Evolutionary conservation across 2,329 filamentous ascomycete genomes (phyloP), one percentile per base, ranked within the genome.

Genomic region (Aspergillus oerlinghausenensis): DNA sequence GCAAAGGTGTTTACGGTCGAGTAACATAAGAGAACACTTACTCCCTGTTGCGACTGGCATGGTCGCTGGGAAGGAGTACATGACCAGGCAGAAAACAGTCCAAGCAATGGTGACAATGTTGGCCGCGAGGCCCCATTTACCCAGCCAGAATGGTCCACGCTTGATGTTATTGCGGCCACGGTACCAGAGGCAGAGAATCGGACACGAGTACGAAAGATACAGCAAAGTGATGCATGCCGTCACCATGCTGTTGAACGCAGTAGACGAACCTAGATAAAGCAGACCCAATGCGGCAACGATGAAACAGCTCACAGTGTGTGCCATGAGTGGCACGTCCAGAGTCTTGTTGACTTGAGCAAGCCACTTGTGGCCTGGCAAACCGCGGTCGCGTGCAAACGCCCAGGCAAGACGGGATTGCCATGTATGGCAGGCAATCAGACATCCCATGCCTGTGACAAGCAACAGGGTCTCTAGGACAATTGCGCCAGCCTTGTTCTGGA

Each of bases 381-480:
- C 80, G 14, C 72, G 65, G 61, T 83, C 81, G 4, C 80, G 73
- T 9, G 81, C 79, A 62, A 83, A 82, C 19, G 77, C 79, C 80
- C 80, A 82, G 57, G 76, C 78, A 9, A 81, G 69, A 0, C 79
- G 71, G 19, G 74, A 76, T 61, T 80, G 78, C 75, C 78, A 81
- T 3, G 79, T 80, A 50, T 81, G 77, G 49, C 70, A 72, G 4
- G 77, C 74, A 48, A 80, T 72, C 48, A 76, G 64, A 60, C 77
- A 79, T 11, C 78, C 77, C 29, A 79, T 60, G 0, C 77, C 78
- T 0, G 78, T 80, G 4, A 71, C 70, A 9, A 81, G 73, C 61
- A 81, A 74, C 48, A 80, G 61, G 3, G 67, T 64, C 57, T 79
- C 75, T 11, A 81, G 68, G 3, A 75, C 72, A 54, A 79, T 76